Conservation (phyloP, 1,139 yeast species). For the Kurtzmaniella quercitrusa region DNA sequence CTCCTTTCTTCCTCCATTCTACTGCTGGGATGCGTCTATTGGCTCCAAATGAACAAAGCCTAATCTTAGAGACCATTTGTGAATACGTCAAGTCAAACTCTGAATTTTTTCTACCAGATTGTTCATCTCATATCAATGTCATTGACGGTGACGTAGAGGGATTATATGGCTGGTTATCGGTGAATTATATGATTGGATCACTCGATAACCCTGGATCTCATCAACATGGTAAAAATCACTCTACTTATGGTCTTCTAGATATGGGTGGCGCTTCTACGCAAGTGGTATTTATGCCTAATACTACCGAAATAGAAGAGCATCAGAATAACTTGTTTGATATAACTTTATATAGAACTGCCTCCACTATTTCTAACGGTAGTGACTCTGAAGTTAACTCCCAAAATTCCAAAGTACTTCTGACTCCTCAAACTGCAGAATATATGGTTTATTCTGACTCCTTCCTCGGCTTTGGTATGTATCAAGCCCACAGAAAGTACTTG, state of each 20-base stretch:
- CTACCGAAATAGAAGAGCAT: constrained; percentile 51
- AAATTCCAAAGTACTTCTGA: constrained; percentile 18
- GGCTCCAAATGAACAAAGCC: constrained; percentile 49
- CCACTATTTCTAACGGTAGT: background rate
- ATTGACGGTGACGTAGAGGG: constrained; percentile 81
- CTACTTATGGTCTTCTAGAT: constrained; percentile 71
- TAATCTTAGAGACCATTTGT: constrained; percentile 54
- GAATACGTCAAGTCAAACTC: constrained; percentile 47
- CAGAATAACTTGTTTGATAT: constrained; percentile 51
- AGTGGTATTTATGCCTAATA: constrained; percentile 70
- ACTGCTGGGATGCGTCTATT: constrained; percentile 80
- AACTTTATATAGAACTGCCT: constrained; percentile 8
- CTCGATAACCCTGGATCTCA: constrained; percentile 48
- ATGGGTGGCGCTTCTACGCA: constrained; percentile 93
- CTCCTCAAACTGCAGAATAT: constrained; percentile 30
- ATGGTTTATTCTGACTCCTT: constrained; percentile 68
- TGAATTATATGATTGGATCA: constrained; percentile 64
- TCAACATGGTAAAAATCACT: constrained; percentile 48
- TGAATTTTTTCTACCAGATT: constrained; percentile 55
- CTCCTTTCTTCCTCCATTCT: constrained; percentile 75
- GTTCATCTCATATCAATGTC: constrained; percentile 57
- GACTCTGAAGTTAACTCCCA: too few species aligned
- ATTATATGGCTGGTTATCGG: constrained; percentile 74
- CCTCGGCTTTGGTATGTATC: constrained; percentile 73
- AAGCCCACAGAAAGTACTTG: constrained; percentile 54